Evolutionary conservation across 805 yeast species (phyloP).

Genomic region (Saccharomycopsis sp.): DNA sequence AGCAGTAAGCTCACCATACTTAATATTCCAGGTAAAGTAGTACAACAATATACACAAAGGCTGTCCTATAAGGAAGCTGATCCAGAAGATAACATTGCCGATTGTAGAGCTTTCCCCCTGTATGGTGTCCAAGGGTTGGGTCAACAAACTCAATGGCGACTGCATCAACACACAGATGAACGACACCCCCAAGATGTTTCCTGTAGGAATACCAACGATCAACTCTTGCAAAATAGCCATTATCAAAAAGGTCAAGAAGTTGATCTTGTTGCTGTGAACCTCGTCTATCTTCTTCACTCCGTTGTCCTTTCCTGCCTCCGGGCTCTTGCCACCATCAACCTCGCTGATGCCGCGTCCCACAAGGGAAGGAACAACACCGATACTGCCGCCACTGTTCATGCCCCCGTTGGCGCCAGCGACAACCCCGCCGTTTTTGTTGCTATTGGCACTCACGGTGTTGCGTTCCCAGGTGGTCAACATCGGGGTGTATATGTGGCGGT

Average conservation of each 20-base stretch:
- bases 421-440: not conserved
- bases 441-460: not conserved
- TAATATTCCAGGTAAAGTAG: constrained; percentile 37
- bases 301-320: not conserved
- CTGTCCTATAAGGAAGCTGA: constrained; percentile 39
- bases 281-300: constrained; percentile 27
- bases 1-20: constrained; percentile 20
- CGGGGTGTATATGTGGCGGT: constrained; percentile 37
- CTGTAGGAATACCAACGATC: constrained; percentile 41
- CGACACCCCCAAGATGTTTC: constrained; percentile 39
- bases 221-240: constrained; percentile 42
- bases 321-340: not conserved
- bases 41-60: constrained; percentile 39
- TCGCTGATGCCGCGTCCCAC: not conserved
- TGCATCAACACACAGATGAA: constrained; percentile 38
- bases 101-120: constrained; percentile 34
- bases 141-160: constrained; percentile 35
- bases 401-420: not conserved
- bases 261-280: constrained; percentile 23
- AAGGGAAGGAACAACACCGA: not conserved
- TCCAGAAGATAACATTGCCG: constrained; percentile 43
- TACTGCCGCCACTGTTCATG: not conserved
- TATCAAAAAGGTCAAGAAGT: constrained; percentile 34
- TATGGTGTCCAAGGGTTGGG: constrained; percentile 34
- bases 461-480: constrained; percentile 23